These are phyloP conservation scores for Penstemon barbatus DNA, from an alignment of 257 asterid genomes.

Conservation along the genomic window DNA sequence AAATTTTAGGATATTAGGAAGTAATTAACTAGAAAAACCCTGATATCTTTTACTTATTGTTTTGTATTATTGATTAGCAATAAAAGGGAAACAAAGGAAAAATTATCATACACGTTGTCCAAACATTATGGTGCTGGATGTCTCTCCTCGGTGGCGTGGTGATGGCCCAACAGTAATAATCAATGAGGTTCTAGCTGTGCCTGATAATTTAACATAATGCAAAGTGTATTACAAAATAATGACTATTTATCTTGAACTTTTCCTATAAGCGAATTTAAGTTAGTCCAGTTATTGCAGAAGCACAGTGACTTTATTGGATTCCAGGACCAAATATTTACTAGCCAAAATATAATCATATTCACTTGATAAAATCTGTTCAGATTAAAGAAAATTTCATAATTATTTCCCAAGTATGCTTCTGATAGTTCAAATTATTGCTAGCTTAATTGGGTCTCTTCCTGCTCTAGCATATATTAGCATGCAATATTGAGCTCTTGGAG, in stretches of 20 bases:
- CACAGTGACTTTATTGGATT: too few relatives aligned
- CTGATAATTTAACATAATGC: slow-evolving; percentile 40
- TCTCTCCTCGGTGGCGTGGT: slow-evolving; percentile 87
- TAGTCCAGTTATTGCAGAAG: too few relatives aligned
- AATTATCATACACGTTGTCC: slow-evolving; percentile 68
- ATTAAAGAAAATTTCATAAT: neutral
- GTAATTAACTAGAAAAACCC: neutral
- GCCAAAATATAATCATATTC: slow-evolving; percentile 1
- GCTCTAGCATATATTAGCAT: neutral
- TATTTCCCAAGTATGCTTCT: slow-evolving; percentile 8
- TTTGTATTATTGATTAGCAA: too few relatives aligned
- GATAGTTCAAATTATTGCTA: slow-evolving; percentile 6
- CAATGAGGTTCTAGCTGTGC: slow-evolving; percentile 89
- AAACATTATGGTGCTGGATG: slow-evolving; percentile 82
- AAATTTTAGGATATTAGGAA: neutral
- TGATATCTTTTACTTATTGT: neutral
- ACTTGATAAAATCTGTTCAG: slow-evolving; percentile 12
- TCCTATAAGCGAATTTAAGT: too few relatives aligned
- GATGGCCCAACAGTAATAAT: slow-evolving; percentile 85
- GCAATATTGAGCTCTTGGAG: neutral
- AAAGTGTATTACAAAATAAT: slow-evolving; percentile 3
- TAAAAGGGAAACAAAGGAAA: neutral
- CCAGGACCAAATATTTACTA: too few relatives aligned
- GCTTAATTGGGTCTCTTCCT: slow-evolving; percentile 3
- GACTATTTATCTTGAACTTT: too few relatives aligned